A percentile compares a stretch with the other conserved stretches of the same genome.
Evolutionary conservation across 2,329 filamentous ascomycete species (phyloP).

Genomic region (Curvularia sp.): DNA sequence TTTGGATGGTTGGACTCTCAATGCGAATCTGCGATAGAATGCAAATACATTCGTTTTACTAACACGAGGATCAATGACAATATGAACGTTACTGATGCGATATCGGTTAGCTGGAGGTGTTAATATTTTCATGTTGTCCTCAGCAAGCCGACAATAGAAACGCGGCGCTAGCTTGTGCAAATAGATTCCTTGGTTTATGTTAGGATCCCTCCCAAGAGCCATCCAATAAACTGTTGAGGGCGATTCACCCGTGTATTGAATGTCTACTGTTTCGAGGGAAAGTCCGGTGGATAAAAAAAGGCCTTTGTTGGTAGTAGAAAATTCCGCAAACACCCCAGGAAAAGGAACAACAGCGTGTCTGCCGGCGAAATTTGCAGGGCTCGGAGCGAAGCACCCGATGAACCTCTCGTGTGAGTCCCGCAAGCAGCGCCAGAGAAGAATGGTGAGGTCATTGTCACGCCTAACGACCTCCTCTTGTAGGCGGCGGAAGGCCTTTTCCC

Average conservation of each 20-base stretch:
- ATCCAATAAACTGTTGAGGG: neutral
- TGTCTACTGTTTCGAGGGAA: neutral
- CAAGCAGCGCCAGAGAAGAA: constrained; percentile 10
- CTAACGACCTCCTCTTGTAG: constrained; percentile 18
- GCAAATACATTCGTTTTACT: neutral
- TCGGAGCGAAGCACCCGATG: neutral
- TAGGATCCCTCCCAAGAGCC: neutral
- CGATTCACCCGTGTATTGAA: neutral
- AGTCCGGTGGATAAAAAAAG: neutral
- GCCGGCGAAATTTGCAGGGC: neutral
- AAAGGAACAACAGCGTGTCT: neutral
- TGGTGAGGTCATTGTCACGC: constrained; percentile 12
- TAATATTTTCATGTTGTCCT: neutral
- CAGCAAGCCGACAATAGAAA: neutral
- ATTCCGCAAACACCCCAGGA: neutral
- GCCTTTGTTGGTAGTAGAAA: neutral
- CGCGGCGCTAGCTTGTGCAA: neutral
- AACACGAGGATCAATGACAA: neutral
- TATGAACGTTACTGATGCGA: neutral
- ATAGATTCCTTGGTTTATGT: neutral
- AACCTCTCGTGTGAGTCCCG: neutral
- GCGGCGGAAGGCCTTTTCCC: constrained; percentile 17
- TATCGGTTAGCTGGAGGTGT: neutral
- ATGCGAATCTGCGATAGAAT: neutral
- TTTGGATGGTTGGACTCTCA: neutral